Conservation (phyloP, 805 yeast genomes). For the Hanseniaspora hatyaiensis region DNA sequence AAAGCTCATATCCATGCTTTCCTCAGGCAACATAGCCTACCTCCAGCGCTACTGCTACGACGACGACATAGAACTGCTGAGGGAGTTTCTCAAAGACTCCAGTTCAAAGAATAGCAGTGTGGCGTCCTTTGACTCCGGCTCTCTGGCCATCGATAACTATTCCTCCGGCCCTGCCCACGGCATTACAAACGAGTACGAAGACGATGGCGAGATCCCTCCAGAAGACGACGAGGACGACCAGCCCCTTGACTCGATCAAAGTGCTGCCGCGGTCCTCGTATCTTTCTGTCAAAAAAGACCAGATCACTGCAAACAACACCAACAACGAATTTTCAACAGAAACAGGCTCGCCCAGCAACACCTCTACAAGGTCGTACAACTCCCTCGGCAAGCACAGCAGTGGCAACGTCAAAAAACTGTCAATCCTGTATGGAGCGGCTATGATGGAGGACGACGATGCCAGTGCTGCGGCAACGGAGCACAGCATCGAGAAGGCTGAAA, state of each 20-base stretch:
- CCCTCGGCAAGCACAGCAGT: background rate
- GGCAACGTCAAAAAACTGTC: conserved; percentile 8
- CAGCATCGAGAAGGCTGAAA: background rate
- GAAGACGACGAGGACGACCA: background rate
- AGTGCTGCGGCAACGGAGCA: too few species aligned
- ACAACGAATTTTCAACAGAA: conserved; percentile 1
- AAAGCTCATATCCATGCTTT: conserved; percentile 20
- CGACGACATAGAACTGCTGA: background rate
- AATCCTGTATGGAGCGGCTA: conserved; percentile 12
- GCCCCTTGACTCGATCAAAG: conserved; percentile 12
- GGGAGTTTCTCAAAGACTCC: background rate
- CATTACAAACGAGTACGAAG: background rate
- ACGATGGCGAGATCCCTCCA: background rate
- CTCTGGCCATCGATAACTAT: background rate
- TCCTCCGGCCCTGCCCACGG: background rate
- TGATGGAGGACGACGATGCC: conserved; percentile 1
- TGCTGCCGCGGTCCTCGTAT: conserved; percentile 11
- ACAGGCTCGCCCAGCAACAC: background rate
- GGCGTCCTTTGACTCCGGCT: background rate
- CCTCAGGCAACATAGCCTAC: conserved; percentile 13
- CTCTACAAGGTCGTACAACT: background rate
- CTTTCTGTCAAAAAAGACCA: background rate
- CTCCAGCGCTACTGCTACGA: background rate
- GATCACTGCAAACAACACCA: background rate
- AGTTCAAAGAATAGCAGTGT: background rate